Evolutionary conservation across 2,329 filamentous ascomycete species (phyloP).

Genomic region (Cladosporium sp.): DNA sequence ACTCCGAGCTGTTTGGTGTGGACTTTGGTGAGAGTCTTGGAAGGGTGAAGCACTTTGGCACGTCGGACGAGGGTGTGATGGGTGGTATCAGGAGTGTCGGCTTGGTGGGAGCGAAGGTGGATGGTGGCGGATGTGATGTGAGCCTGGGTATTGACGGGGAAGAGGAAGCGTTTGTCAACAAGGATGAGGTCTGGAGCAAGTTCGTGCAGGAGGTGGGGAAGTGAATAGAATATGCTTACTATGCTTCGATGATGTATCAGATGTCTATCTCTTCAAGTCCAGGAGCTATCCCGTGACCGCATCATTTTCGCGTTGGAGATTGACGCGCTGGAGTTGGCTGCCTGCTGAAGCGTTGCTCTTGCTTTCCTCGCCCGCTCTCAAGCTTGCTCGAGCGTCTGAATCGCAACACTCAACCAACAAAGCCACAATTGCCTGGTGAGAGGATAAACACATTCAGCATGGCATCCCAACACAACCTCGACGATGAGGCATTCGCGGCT

Average conservation of each 20-base stretch:
- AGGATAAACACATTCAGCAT: background rate
- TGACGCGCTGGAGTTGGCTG: background rate
- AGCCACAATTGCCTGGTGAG: background rate
- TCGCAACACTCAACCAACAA: background rate
- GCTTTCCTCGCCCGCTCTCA: background rate
- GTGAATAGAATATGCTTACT: background rate
- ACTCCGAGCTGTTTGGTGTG: constrained; percentile 23
- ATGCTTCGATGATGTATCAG: background rate
- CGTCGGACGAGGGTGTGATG: constrained; percentile 26
- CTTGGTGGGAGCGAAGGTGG: constrained; percentile 28
- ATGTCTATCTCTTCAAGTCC: background rate
- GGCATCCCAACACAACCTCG: background rate
- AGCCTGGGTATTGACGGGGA: constrained; percentile 24
- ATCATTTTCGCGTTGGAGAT: constrained; percentile 5
- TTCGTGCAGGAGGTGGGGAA: constrained; percentile 20
- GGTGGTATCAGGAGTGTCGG: constrained; percentile 26
- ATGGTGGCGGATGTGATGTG: constrained; percentile 26
- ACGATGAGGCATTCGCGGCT: no score
- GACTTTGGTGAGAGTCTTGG: constrained; percentile 25
- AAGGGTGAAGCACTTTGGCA: constrained; percentile 27
- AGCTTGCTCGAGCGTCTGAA: background rate
- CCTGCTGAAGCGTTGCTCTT: background rate
- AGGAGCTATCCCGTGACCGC: background rate
- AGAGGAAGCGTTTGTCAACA: constrained; percentile 25
- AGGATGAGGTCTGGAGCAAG: constrained; percentile 23